Base-by-base conservation (phyloP, 352 stramenopile genomes). In the Pythium aristosporum region DNA sequence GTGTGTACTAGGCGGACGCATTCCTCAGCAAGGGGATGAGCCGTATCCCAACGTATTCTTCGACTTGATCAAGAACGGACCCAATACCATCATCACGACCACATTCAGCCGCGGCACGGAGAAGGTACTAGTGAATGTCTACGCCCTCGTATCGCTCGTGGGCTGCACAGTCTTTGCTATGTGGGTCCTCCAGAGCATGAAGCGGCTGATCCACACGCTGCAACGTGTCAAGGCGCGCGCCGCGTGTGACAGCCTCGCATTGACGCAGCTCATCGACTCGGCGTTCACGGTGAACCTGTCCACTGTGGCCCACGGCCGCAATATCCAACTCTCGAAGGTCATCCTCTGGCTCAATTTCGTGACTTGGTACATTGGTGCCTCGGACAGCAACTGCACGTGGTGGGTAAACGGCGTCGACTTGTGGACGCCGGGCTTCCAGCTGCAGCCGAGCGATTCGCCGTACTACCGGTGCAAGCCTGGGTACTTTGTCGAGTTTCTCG, bases 401-500 rank as follows among this genome's bases (percentile, higher is more conserved):
- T 71, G 47, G 44, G 41, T 71, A 0, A 34, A 65, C 15, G 63
- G 55, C 16, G 48, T 64, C 2, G 63, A 69, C 20, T 37, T 69
- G 20, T 69, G 64, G 57, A 70, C 56, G 18, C 37, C 57, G 11
- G 56, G 64, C 13, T 67, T 59, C 25, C 9, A 54, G 32, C 47
- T 63, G 10, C 43, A 46, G 3, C 20, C 51, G 6, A 62, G 44
- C 37, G 64, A 64, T 28, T 67, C 64, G 1, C 64, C 64, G 18
- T 61, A 67, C 39, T 70, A 70, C 50, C 55, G 59, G 63, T 70
- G 58, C 39, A 61, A 65, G 20, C 48, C 64, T 13, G 64, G 64
- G 3, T n/a, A 20, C 0, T 55, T 55, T n/a, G 30, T 59, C 0
- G 64, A 50, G 1, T 30, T 47, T 10, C 46, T 61, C 11, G 25